These are phyloP conservation scores for Candida chilensis DNA, from an alignment of 805 yeast genomes.

Conservation along the genomic window DNA sequence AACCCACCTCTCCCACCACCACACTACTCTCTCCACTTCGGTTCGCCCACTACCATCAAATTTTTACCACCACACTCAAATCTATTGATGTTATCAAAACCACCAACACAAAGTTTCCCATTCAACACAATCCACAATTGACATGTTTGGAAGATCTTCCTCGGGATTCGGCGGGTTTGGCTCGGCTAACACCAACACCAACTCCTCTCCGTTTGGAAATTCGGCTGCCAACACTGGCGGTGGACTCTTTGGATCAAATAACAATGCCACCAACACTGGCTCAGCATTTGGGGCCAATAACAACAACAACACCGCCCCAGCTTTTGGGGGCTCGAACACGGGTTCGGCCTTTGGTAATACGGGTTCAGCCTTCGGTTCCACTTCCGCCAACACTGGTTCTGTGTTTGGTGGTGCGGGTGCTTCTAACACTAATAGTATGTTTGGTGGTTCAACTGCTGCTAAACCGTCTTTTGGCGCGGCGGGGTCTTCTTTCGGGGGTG, in stretches of 20 bases:
- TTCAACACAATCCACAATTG: too few relatives aligned
- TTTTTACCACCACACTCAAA: too few relatives aligned
- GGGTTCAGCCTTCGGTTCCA: constrained; percentile 23
- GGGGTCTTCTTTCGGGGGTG: too few relatives aligned
- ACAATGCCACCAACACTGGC: constrained; percentile 11
- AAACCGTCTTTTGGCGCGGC: too few relatives aligned
- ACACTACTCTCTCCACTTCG: too few relatives aligned
- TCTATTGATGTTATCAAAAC: too few relatives aligned
- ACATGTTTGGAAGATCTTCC: constrained; percentile 36
- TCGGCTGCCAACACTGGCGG: constrained; percentile 10
- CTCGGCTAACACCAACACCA: constrained; percentile 8
- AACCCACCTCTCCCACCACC: too few relatives aligned
- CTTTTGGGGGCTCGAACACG: constrained; percentile 12
- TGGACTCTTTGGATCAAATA: constrained; percentile 15
- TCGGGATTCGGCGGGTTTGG: constrained; percentile 9
- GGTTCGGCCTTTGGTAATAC: constrained; percentile 9
- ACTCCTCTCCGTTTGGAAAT: constrained; percentile 26
- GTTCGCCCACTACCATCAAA: too few relatives aligned
- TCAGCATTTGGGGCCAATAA: constrained; percentile 14
- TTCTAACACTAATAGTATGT: constrained; percentile 12
- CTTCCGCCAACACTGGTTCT: constrained; percentile 6
- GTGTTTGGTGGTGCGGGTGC: constrained; percentile 14
- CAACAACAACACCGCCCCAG: constrained; percentile 7
- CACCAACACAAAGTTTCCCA: too few relatives aligned
- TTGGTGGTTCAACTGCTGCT: constrained; percentile 16